Conservation (phyloP, 768 basidiomycete species). For the Holtermanniella nyarrowii region DNA sequence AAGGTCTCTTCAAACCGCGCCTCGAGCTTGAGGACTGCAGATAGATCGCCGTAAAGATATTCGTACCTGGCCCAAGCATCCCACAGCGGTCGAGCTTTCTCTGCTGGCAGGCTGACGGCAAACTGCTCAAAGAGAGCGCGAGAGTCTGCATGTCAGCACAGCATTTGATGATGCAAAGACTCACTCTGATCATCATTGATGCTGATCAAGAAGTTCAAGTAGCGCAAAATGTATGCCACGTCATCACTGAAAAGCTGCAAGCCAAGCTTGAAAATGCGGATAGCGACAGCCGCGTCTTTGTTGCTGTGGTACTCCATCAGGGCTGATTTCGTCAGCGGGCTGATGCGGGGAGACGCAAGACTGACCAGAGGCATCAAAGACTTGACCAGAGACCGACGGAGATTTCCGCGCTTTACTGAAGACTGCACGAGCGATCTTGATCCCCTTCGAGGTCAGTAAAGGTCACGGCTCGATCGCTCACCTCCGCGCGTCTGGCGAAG, state of each 20-base stretch:
- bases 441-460: conserved; percentile 52
- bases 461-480: conserved; percentile 15
- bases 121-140: conserved; percentile 89
- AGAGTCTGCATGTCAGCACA: conserved; percentile 56
- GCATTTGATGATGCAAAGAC: conserved; percentile 34
- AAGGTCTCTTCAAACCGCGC: conserved; percentile 79
- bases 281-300: conserved; percentile 66
- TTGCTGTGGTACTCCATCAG: conserved; percentile 89
- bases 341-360: conserved; percentile 20
- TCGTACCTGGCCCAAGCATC: conserved; percentile 93
- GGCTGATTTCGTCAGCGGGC: conserved; percentile 46
- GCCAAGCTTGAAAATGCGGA: conserved; percentile 87
- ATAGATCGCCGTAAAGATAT: conserved; percentile 87
- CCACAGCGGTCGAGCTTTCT: conserved; percentile 78
- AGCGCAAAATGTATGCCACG: conserved; percentile 73
- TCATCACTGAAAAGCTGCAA: conserved; percentile 72
- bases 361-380: conserved; percentile 81
- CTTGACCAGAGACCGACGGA: conserved; percentile 61
- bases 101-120: conserved; percentile 63
- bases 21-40: conserved; percentile 78
- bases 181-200: conserved; percentile 91
- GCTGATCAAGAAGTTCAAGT: conserved; percentile 84
- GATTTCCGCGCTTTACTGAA: conserved; percentile 71
- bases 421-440: conserved; percentile 62
- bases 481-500: conserved; percentile 73